Percentiles rank a stretch among this genome's conserved stretches.
Conservation (phyloP, 495 filamentous ascomycete species). For the Parathielavia appendiculata region DNA sequence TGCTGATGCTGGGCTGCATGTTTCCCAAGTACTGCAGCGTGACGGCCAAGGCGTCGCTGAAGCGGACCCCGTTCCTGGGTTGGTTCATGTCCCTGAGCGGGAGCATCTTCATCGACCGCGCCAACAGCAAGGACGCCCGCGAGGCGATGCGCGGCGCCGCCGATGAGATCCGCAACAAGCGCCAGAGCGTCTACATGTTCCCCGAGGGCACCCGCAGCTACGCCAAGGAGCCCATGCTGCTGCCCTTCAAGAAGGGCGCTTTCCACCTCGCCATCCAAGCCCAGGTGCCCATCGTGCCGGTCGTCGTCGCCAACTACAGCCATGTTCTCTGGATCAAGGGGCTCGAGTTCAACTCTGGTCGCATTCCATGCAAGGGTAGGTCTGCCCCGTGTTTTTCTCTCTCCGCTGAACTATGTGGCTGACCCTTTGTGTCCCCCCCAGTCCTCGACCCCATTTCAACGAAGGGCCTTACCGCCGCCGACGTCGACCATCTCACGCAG, state of each 20-base stretch:
- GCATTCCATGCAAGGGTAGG: slow-evolving; percentile 74
- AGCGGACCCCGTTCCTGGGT: slow-evolving; percentile 77
- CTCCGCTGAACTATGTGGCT: not conserved
- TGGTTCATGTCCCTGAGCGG: slow-evolving; percentile 94
- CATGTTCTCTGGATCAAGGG: slow-evolving; percentile 69
- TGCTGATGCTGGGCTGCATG: slow-evolving; percentile 78
- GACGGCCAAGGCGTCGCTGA: slow-evolving; percentile 84
- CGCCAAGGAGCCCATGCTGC: slow-evolving; percentile 66
- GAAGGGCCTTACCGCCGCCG: slow-evolving; percentile 64
- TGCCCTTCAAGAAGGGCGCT: slow-evolving; percentile 96
- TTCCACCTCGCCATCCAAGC: slow-evolving; percentile 96
- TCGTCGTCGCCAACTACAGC: slow-evolving; percentile 83
- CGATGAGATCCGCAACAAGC: slow-evolving; percentile 63
- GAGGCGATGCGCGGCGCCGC: slow-evolving; percentile 81
- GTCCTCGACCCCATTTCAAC: slow-evolving; percentile 85
- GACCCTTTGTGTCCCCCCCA: slow-evolving; percentile 30
- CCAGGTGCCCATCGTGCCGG: slow-evolving; percentile 83
- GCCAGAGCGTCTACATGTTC: slow-evolving; percentile 90
- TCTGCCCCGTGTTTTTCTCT: slow-evolving; percentile 1
- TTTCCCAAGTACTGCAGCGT: slow-evolving; percentile 92
- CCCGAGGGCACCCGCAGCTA: slow-evolving; percentile 93
- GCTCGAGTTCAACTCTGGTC: slow-evolving; percentile 65
- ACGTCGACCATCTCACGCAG: slow-evolving; percentile 75
- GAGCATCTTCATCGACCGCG: slow-evolving; percentile 90
- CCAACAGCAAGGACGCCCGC: slow-evolving; percentile 72